Conservation (phyloP, 2,329 filamentous ascomycete species). For the Trichoderma simmonsii region DNA sequence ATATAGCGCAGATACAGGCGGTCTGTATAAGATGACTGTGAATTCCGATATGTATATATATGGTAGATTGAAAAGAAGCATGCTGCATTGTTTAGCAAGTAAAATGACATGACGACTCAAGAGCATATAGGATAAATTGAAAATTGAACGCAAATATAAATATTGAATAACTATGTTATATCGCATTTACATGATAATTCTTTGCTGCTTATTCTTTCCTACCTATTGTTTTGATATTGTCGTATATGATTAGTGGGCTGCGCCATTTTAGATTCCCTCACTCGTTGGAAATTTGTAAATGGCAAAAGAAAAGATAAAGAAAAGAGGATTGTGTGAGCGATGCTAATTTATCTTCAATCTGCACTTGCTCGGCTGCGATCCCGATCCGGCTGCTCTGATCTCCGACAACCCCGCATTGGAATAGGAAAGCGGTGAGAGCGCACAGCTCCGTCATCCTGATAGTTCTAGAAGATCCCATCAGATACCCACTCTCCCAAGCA, state of each 20-base stretch:
- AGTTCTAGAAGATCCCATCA: conserved; percentile 38
- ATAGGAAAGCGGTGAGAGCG: conserved; percentile 36
- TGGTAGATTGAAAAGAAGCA: neutral
- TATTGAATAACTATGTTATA: neutral
- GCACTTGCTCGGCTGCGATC: neutral
- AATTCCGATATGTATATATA: neutral
- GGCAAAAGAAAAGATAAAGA: neutral
- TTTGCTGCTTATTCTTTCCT: neutral
- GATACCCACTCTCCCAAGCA: conserved; percentile 34
- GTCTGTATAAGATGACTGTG: neutral
- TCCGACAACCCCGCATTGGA: conserved; percentile 30
- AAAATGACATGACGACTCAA: neutral
- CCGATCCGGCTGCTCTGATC: neutral
- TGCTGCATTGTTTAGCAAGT: neutral
- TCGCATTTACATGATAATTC: neutral
- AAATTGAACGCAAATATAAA: neutral
- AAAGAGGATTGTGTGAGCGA: neutral
- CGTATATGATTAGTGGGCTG: neutral
- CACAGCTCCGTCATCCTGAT: conserved; percentile 27
- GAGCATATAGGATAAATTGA: neutral
- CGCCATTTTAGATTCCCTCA: rapidly evolving
- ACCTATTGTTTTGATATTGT: neutral
- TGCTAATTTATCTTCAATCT: neutral
- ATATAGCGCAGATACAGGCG: too few species aligned
- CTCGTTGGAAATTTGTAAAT: neutral